Conservation (phyloP, 257 asterid genomes). For the Solanum chilense region DNA sequence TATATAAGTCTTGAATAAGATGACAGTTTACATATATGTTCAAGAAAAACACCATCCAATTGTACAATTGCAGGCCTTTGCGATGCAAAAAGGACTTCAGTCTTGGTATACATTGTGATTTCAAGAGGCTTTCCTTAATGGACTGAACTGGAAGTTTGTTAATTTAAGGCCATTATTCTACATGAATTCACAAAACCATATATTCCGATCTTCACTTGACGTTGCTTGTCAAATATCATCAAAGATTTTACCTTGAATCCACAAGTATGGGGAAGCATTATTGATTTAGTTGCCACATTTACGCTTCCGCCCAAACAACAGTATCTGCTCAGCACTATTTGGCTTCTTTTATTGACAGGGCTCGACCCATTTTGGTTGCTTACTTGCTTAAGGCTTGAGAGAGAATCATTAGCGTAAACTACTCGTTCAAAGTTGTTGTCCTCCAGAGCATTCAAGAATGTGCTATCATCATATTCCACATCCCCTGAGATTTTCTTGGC, state of each 20-base stretch:
- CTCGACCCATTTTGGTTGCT: constrained; percentile 19
- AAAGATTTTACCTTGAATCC: constrained; percentile 17
- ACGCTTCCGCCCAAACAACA: constrained; percentile 17
- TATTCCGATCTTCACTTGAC: constrained; percentile 15
- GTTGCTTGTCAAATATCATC: constrained; percentile 11
- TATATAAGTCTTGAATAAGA: neutral
- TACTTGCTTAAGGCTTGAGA: constrained; percentile 9
- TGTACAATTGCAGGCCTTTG: neutral
- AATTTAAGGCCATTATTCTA: constrained; percentile 28
- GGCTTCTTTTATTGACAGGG: constrained; percentile 12
- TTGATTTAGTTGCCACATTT: constrained; percentile 19
- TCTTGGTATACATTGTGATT: neutral
- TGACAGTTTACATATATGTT: neutral
- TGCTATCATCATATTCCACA: constrained; percentile 4
- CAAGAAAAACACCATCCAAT: neutral
- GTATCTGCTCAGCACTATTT: constrained; percentile 28
- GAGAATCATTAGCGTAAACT: constrained; percentile 13
- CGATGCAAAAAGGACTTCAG: neutral
- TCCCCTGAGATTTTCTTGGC: constrained; percentile 41
- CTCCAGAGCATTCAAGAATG: neutral
- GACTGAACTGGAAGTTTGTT: neutral
- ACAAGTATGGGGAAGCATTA: constrained; percentile 13
- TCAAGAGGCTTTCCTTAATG: neutral
- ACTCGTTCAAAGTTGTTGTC: constrained; percentile 8
- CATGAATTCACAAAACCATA: constrained; percentile 24